A percentile compares a stretch with the other conserved stretches of the same genome.
These are phyloP conservation scores for Pyracantha coccinea DNA, from an alignment of 331 rosid genomes.

Conservation along the genomic window DNA sequence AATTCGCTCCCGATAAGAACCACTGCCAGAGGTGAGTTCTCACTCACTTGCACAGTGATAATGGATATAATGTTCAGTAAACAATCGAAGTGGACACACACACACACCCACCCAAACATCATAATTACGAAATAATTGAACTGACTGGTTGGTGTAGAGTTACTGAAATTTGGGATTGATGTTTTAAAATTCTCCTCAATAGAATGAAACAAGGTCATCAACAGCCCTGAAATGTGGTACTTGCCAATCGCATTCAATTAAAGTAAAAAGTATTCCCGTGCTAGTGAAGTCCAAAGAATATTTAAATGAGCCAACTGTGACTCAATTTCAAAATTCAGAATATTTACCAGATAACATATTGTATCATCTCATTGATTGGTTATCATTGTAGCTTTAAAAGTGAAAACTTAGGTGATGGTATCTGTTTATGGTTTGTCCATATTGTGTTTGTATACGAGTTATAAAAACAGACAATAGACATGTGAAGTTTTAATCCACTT, in stretches of 20 bases:
- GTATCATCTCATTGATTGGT: neutral
- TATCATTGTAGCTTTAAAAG: neutral
- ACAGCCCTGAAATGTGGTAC: neutral
- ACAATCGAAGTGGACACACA: neutral
- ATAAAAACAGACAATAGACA: neutral
- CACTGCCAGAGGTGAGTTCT: slow-evolving; percentile 36
- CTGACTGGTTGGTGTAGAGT: too few relatives aligned
- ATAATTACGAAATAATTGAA: too few relatives aligned
- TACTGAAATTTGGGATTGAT: too few relatives aligned
- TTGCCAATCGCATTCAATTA: neutral
- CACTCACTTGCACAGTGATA: neutral
- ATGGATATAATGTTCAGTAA: neutral
- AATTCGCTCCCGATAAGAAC: slow-evolving; percentile 28
- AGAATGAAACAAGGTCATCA: neutral
- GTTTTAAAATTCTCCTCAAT: too few relatives aligned
- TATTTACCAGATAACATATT: neutral
- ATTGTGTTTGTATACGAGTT: neutral
- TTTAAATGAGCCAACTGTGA: neutral
- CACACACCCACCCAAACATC: too few relatives aligned
- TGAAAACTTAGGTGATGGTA: neutral
- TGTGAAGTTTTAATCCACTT: neutral
- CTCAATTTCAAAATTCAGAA: neutral
- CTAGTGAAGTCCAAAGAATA: neutral
- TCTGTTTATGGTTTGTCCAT: neutral
- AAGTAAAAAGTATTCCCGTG: neutral